Evolutionary conservation across 768 basidiomycete genomes (phyloP), one percentile per base, ranked within the genome.

Genomic region (Phylloporus sp.): DNA sequence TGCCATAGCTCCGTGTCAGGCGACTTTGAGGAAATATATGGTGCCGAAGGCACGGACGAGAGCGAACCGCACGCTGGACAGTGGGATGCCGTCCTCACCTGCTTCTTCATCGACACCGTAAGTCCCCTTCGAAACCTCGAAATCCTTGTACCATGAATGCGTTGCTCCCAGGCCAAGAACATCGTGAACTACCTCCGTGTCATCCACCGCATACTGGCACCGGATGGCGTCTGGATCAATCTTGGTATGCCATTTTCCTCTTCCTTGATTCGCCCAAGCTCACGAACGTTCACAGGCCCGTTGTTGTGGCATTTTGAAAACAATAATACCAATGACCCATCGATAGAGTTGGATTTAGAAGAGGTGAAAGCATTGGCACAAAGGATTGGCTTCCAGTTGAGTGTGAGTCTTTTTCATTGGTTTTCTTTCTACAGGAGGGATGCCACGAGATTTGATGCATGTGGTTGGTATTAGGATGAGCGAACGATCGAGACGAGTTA

Each of bases 241-340:
- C 72, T 93, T 9, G 89, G 86, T 85, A 51, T 9, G 74, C 3
- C 40, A n/a, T 8, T 26, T 4, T 42, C n/a, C 18, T 20, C 5
- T 5, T 11, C 6, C 13, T 4, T 28, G 13, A 23, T 24, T 26
- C 26, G 2, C 36, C 34, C 6, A n/a, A 24, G 5, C 22, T 0
- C 11, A 4, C 5, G 20, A 16, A 6, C 31, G 13, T 38, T 43
- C 47, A 9, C 39, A 86, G 94, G 95, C 3, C 95, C 95, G 0
- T 72, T 95, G 1, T 71, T 97, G n/a, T 98, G 95, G 95, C 95
- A 98, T 66, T 97, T 85, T 69, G 95, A 97, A 63, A 95, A 95
- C 69, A 93, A 91, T 63, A 76, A 67, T 49, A 81, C 82, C 36
- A 82, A 84, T 56, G 91, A 95, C 56, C 78, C 83, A 0, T 92